Percentiles rank a stretch among this genome's conserved stretches.
Evolutionary conservation across 768 basidiomycete species (phyloP).

Genomic region (Russula compacta): DNA sequence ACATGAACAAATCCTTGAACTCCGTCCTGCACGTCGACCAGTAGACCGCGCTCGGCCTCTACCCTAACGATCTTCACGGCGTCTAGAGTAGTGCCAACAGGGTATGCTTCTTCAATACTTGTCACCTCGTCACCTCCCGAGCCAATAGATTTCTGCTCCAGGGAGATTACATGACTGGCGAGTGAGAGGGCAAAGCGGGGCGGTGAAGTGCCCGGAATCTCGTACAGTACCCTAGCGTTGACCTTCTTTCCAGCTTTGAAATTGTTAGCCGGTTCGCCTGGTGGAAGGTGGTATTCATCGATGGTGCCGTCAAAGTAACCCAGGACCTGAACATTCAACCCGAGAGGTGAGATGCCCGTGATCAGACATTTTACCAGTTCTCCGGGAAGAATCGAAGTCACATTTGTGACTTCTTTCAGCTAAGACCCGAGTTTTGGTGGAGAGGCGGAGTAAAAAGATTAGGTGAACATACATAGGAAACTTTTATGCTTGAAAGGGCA

Average conservation of each 20-base stretch:
- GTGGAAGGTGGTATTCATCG: slow-evolving; percentile 67
- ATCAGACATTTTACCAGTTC: slow-evolving; percentile 73
- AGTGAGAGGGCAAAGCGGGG: slow-evolving; percentile 79
- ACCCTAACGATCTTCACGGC: slow-evolving; percentile 63
- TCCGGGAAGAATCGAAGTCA: slow-evolving; percentile 81
- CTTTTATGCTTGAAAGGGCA: slow-evolving; percentile 39
- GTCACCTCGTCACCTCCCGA: slow-evolving; percentile 19
- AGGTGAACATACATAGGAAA: slow-evolving; percentile 42
- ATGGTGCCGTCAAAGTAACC: slow-evolving; percentile 90
- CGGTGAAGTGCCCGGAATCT: slow-evolving; percentile 57
- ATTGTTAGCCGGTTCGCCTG: slow-evolving; percentile 32
- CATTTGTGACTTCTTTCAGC: slow-evolving; percentile 70
- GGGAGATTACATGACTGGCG: slow-evolving; percentile 56
- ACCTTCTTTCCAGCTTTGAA: slow-evolving; percentile 67
- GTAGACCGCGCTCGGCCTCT: slow-evolving; percentile 75
- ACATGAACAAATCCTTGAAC: slow-evolving; percentile 85
- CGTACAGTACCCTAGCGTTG: slow-evolving; percentile 78
- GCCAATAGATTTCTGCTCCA: slow-evolving; percentile 35
- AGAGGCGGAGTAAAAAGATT: background rate
- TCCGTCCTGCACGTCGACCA: slow-evolving; percentile 54
- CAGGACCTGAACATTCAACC: slow-evolving; percentile 80
- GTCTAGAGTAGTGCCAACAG: slow-evolving; percentile 66
- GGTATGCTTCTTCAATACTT: slow-evolving; percentile 48
- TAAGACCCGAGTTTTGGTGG: slow-evolving; percentile 24
- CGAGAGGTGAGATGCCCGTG: slow-evolving; percentile 61